phyloP scores from a whole-genome alignment of 495 filamentous ascomycete species.

The Penicillium mononematosum region DNA sequence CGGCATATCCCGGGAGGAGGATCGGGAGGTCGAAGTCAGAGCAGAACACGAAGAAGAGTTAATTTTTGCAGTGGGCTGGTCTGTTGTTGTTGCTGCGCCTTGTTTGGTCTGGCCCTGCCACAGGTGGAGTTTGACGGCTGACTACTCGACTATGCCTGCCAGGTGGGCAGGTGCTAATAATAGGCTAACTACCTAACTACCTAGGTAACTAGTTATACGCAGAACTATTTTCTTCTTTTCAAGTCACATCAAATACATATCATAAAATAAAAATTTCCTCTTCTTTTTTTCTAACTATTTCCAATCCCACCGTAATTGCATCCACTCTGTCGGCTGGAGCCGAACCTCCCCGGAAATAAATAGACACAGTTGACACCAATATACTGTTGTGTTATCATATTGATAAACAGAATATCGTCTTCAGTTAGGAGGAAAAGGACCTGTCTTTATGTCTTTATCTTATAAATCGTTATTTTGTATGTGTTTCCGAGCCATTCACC shows the following conservation, averaged over 20 bases:
- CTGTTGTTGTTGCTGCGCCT: slow-evolving; percentile 28
- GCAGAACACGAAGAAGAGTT: slow-evolving; percentile 6
- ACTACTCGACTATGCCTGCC: slow-evolving; percentile 15
- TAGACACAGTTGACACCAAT: neutral
- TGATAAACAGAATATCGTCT: too few relatives aligned
- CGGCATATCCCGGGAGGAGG: slow-evolving; percentile 1
- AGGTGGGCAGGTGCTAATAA: too few relatives aligned
- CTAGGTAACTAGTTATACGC: too few relatives aligned
- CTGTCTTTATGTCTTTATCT: neutral
- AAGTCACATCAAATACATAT: neutral
- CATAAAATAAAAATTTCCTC: neutral
- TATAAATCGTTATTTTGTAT: neutral
- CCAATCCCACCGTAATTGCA: neutral
- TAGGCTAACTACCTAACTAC: neutral
- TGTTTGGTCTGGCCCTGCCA: slow-evolving; percentile 26
- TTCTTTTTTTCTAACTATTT: neutral
- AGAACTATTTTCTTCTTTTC: neutral
- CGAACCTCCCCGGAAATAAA: neutral
- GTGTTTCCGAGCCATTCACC: too few relatives aligned
- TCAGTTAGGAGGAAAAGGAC: neutral
- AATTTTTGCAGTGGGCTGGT: slow-evolving; percentile 8
- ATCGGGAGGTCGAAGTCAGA: neutral
- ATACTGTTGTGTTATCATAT: neutral
- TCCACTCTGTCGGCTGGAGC: neutral
- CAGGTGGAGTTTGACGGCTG: slow-evolving; percentile 20